Evolutionary conservation across 371 early-diverging fungal species (phyloP), one percentile per base, ranked within the genome.

Genomic region (Fennellomyces sp.): DNA sequence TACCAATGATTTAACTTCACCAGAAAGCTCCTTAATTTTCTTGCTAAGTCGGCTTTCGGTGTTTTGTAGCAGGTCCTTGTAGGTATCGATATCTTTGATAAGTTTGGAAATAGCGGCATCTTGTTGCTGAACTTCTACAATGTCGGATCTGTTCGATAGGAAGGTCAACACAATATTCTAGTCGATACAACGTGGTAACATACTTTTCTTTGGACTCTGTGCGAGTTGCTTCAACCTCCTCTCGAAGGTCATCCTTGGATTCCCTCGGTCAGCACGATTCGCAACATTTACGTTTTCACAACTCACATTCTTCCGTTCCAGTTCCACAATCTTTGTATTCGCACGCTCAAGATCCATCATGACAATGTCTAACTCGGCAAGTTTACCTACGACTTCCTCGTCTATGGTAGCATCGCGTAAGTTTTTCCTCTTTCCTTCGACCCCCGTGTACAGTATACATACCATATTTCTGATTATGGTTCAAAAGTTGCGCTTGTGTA

Each of bases 321-420:
- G 66, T 42, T 87, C 86, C 8, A 85, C 81, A n/a, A 90, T 81
- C 58, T 83, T 87, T 39, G 79, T 76, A 56, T 89, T 91, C 17
- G 94, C 89, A 29, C 91, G 83, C 52, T 96, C 95, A 19, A 94
- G 76, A 58, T 96, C 96, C 66, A 88, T 79, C 39, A 86, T 81
- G 5, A 93, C 81, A 52, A 96, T 93, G 65, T 95, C 95, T 41
- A 94, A 73, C 60, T 96, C 96, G 1, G 94, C 96, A 12, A 94
- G 74, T 69, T 90, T 90, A 19, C 85, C 89, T 0, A 91, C 88
- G 23, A 94, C 88, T 55, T 93, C 91, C 52, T 92, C 90, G 65
- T 95, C 93, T 71, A 66, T 19, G 5, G 23, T n/a, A n/a, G n/a
- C n/a, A n/a, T n/a, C n/a, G n/a, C n/a, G n/a, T n/a, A n/a, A n/a